Conservation (phyloP, 2,329 filamentous ascomycete species). For the Claviceps paspali region DNA sequence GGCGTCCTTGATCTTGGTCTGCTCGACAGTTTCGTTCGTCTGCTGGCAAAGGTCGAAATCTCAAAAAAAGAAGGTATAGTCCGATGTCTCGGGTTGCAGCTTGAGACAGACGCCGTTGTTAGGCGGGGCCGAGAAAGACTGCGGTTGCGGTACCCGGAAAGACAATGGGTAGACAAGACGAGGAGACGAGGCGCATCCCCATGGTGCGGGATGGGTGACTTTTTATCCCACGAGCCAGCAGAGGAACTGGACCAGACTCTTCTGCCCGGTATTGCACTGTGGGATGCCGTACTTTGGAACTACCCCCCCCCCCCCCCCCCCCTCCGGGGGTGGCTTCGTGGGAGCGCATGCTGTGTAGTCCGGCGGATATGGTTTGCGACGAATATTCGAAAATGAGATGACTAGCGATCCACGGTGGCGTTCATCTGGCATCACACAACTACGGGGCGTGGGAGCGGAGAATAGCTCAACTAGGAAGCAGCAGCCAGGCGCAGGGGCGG, state of each 20-base stretch:
- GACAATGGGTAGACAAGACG: slow-evolving; percentile 3
- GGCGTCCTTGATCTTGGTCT: neutral
- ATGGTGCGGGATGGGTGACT: slow-evolving; percentile 2
- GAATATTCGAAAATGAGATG: slow-evolving; percentile 1
- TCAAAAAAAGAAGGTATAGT: neutral
- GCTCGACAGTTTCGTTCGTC: neutral
- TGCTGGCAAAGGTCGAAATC: neutral
- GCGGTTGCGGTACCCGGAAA: neutral
- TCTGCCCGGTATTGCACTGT: slow-evolving; percentile 1
- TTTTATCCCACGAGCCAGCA: slow-evolving; percentile 5
- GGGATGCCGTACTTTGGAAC: slow-evolving; percentile 1
- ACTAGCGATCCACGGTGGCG: slow-evolving; percentile 1
- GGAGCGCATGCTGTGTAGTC: neutral
- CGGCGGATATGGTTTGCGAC: neutral
- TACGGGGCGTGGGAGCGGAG: neutral
- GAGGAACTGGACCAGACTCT: slow-evolving; percentile 3
- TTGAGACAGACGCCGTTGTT: neutral
- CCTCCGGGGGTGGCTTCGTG: neutral
- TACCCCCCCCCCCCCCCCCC: neutral
- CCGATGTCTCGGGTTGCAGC: slow-evolving; percentile 1
- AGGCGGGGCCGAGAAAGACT: slow-evolving; percentile 1
- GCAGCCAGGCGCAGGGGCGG: neutral
- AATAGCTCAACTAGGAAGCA: neutral
- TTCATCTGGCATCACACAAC: neutral
- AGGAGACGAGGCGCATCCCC: neutral